Conservation (phyloP, 2,329 filamentous ascomycete genomes). For the Aspergillus texensis region DNA sequence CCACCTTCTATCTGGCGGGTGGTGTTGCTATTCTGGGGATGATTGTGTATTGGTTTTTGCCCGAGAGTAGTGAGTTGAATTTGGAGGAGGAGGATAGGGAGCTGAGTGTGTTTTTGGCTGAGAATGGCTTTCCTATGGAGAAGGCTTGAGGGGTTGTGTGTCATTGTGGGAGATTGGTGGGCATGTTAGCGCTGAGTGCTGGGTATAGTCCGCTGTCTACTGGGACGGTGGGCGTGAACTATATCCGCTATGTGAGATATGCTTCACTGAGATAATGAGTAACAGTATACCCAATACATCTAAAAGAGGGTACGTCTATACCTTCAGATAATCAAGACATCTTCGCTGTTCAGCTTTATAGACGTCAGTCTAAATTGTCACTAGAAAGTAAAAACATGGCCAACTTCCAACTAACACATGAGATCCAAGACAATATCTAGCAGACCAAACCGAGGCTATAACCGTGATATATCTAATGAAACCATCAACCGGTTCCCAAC, state of each 20-base stretch:
- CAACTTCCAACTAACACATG: not conserved
- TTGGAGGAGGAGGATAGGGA: conserved; percentile 31
- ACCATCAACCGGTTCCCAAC: rapidly evolving
- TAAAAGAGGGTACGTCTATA: not conserved
- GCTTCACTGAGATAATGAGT: no score
- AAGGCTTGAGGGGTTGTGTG: not conserved
- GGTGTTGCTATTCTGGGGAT: conserved; percentile 32
- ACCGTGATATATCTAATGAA: not conserved
- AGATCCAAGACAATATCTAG: not conserved
- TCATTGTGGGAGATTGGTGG: rapidly evolving
- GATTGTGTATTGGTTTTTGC: conserved; percentile 34
- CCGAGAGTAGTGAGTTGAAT: conserved; percentile 32
- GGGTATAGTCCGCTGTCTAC: no score
- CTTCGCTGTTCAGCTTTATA: not conserved
- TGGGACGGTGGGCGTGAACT: no score
- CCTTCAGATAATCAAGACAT: not conserved
- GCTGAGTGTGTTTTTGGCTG: conserved; percentile 26
- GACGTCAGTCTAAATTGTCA: not conserved
- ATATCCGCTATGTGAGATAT: no score
- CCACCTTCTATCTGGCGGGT: conserved; percentile 38
- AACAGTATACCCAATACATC: not conserved
- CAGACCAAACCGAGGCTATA: not conserved
- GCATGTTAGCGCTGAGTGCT: not conserved
- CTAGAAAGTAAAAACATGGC: rapidly evolving
- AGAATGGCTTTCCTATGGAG: conserved; percentile 22